Conservation (phyloP, 495 filamentous ascomycete genomes). For the Hypoxylon cercidicola region DNA sequence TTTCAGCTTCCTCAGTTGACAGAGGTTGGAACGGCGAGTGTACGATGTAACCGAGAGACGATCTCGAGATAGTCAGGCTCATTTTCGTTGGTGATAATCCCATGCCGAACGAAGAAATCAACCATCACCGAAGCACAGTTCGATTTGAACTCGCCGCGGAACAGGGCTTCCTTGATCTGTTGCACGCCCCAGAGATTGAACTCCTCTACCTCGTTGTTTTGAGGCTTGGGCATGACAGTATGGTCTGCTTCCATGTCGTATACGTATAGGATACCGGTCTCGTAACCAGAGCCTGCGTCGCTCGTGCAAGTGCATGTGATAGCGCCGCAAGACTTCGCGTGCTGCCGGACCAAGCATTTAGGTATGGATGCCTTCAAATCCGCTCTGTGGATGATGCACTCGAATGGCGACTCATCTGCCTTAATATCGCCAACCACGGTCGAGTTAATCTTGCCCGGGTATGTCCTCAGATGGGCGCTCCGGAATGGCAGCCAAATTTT, state of each 20-base stretch:
- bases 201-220: conserved; percentile 79
- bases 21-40: conserved; percentile 17
- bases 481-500: conserved; percentile 80
- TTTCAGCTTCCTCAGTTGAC: not conserved
- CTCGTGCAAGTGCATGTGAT: conserved; percentile 78
- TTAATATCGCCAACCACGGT: conserved; percentile 81
- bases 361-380: conserved; percentile 80
- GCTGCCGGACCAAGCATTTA: conserved; percentile 65
- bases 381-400: conserved; percentile 75
- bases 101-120: conserved; percentile 86
- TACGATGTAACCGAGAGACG: conserved; percentile 68
- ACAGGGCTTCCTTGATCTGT: conserved; percentile 69
- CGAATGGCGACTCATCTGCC: conserved; percentile 70
- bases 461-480: conserved; percentile 74
- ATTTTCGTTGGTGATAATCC: conserved; percentile 75
- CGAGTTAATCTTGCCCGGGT: conserved; percentile 80
- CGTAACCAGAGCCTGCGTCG: conserved; percentile 72
- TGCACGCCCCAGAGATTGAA: conserved; percentile 74
- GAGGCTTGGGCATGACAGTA: conserved; percentile 69
- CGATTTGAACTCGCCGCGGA: conserved; percentile 78
- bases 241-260: conserved; percentile 76
- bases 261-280: conserved; percentile 75
- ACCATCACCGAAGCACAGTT: conserved; percentile 79
- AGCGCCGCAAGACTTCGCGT: conserved; percentile 63
- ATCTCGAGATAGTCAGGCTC: conserved; percentile 81